phyloP scores from a whole-genome alignment of 371 early-diverging fungal species.

The Syncephalastrum contaminatum region DNA sequence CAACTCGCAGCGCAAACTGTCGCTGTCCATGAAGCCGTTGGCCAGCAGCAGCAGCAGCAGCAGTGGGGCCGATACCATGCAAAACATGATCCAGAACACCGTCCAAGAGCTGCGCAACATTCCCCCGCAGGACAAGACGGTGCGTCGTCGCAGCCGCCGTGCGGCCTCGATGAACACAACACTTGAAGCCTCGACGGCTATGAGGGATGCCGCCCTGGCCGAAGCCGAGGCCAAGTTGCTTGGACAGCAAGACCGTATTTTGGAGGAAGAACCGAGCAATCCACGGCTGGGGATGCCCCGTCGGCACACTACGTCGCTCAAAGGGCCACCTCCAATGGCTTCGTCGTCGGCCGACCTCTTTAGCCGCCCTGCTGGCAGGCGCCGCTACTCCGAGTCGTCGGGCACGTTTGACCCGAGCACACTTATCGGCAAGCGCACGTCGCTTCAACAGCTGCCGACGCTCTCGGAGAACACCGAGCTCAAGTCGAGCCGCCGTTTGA shows the following conservation, averaged over 20 bases:
- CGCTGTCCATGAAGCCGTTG: slow-evolving; percentile 5
- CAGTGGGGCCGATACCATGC: slow-evolving; percentile 20
- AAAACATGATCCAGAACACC: slow-evolving; percentile 22
- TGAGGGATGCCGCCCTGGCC: slow-evolving; percentile 32
- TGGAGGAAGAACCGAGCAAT: slow-evolving; percentile 7
- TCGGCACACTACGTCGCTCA: slow-evolving; percentile 14
- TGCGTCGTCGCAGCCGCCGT: slow-evolving; percentile 20
- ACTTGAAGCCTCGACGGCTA: slow-evolving; percentile 16
- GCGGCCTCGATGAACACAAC: slow-evolving; percentile 20
- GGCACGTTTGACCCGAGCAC: slow-evolving; percentile 15
- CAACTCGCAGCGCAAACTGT: background rate
- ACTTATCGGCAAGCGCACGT: slow-evolving; percentile 19
- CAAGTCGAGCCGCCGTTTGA: slow-evolving; percentile 18
- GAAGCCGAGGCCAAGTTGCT: slow-evolving; percentile 39
- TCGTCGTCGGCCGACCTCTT: slow-evolving; percentile 1
- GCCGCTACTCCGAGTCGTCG: slow-evolving; percentile 39
- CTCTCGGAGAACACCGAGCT: slow-evolving; percentile 22
- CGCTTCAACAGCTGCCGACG: slow-evolving; percentile 29
- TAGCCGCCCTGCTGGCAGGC: slow-evolving; percentile 13
- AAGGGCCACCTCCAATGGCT: background rate
- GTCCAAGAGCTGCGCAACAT: slow-evolving; percentile 30
- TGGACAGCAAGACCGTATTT: slow-evolving; percentile 20
- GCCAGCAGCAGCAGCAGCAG: background rate
- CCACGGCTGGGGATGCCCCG: slow-evolving; percentile 5
- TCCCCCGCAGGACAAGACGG: slow-evolving; percentile 14